Percentiles rank a stretch among this genome's conserved stretches.
Evolutionary conservation across 1,139 yeast genomes (phyloP).

Genomic region (Yamadazyma buinensis): DNA sequence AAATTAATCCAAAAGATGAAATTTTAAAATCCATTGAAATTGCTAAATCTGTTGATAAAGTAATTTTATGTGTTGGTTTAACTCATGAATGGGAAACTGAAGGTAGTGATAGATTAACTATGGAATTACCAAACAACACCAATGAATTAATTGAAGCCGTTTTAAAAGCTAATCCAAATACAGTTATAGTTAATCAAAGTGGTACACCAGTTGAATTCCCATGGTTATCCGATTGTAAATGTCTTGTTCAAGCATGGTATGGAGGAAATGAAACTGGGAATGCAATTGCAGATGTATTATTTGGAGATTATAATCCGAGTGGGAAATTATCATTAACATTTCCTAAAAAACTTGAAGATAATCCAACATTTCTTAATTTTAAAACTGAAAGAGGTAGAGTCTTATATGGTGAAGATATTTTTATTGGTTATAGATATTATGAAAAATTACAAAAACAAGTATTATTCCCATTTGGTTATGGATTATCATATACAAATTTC

Average conservation of each 20-base stretch:
- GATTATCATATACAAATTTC: slow-evolving; percentile 55
- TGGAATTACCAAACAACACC: slow-evolving; percentile 44
- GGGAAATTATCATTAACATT: slow-evolving; percentile 35
- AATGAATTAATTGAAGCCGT: slow-evolving; percentile 47
- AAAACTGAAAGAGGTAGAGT: slow-evolving; percentile 45
- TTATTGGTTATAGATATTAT: slow-evolving; percentile 58
- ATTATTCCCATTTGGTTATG: slow-evolving; percentile 59
- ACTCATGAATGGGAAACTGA: slow-evolving; percentile 35
- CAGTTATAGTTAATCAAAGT: slow-evolving; percentile 54
- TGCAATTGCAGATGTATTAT: slow-evolving; percentile 23
- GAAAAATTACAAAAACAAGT: slow-evolving; percentile 46
- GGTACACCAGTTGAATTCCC: slow-evolving; percentile 66
- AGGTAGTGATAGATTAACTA: slow-evolving; percentile 29
- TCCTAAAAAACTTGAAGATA: slow-evolving; percentile 40
- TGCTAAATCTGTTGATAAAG: slow-evolving; percentile 34
- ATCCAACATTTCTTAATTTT: slow-evolving; percentile 43
- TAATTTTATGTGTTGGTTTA: slow-evolving; percentile 37
- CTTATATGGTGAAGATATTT: slow-evolving; percentile 53
- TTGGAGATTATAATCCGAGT: slow-evolving; percentile 23
- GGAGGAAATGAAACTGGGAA: slow-evolving; percentile 30
- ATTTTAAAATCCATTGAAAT: slow-evolving; percentile 21
- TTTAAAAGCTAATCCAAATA: slow-evolving; percentile 45
- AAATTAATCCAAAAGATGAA: slow-evolving; percentile 19
- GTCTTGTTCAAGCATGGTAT: slow-evolving; percentile 49
- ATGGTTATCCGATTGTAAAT: slow-evolving; percentile 46